Percentiles rank a stretch among this genome's conserved stretches.
Evolutionary conservation across 192 early-diverging fungal species (phyloP).

Genomic region (Chytriomyces sp.): DNA sequence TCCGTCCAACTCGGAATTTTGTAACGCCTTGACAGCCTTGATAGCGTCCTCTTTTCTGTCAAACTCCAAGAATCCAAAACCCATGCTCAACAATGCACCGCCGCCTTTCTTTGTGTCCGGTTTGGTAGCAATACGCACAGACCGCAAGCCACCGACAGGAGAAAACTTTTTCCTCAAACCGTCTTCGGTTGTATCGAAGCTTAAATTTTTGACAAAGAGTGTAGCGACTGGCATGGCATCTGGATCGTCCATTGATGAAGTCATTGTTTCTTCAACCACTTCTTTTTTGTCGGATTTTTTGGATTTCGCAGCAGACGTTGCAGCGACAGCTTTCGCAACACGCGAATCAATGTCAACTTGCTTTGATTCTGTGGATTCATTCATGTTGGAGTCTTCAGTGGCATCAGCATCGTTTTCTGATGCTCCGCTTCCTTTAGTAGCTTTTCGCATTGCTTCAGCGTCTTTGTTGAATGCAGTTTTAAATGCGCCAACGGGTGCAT

Average conservation of each 20-base stretch:
- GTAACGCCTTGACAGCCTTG: constrained; percentile 85
- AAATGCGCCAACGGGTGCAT: constrained; percentile 87
- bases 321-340: constrained; percentile 45
- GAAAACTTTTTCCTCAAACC: constrained; percentile 75
- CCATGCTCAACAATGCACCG: constrained; percentile 80
- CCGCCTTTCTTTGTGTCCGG: constrained; percentile 83
- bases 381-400: neutral
- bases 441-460: constrained; percentile 36
- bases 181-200: constrained; percentile 86
- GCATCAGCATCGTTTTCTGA: constrained; percentile 39
- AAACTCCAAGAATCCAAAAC: constrained; percentile 98
- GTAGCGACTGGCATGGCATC: constrained; percentile 71
- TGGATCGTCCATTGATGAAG: constrained; percentile 52
- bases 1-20: constrained; percentile 83
- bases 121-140: constrained; percentile 83
- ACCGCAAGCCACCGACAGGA: constrained; percentile 77
- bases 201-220: constrained; percentile 96
- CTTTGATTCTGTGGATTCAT: constrained; percentile 43
- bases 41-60: constrained; percentile 77
- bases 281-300: constrained; percentile 46
- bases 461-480: constrained; percentile 60
- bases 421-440: constrained; percentile 35
- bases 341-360: constrained; percentile 47
- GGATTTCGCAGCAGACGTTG: constrained; percentile 41
- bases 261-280: constrained; percentile 29